Conservation (phyloP, 441 rosid species). For the Adansonia rubrostipa region DNA sequence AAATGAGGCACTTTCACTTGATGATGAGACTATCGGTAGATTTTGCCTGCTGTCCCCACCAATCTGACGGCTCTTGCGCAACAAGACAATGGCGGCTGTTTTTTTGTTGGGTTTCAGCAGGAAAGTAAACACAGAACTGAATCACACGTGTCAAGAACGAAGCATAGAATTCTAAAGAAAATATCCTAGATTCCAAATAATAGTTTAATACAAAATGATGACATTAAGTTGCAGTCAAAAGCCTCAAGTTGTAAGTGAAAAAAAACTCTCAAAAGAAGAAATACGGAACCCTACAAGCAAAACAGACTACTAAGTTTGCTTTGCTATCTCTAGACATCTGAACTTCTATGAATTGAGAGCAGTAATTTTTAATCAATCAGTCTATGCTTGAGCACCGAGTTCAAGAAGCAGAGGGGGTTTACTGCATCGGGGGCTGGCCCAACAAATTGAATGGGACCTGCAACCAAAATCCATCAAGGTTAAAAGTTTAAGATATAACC, state of each 20-base stretch:
- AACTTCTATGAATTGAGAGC: background rate
- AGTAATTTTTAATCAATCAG: background rate
- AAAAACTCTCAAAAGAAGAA: background rate
- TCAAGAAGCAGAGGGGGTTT: slow-evolving; percentile 76
- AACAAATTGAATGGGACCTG: slow-evolving; percentile 89
- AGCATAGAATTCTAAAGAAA: background rate
- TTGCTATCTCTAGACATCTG: slow-evolving; percentile 12
- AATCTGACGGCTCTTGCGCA: slow-evolving; percentile 4
- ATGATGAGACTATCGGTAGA: background rate
- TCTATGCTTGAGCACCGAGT: slow-evolving; percentile 61
- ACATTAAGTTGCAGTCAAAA: slow-evolving; percentile 21
- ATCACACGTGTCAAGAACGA: background rate
- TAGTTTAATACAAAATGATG: background rate
- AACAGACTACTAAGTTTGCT: background rate
- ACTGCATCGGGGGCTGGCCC: slow-evolving; percentile 69
- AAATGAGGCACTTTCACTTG: background rate
- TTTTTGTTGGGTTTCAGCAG: background rate
- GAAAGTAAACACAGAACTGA: background rate
- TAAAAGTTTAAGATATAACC: background rate
- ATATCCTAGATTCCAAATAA: background rate
- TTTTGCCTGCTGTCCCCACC: slow-evolving; percentile 15
- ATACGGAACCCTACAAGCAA: background rate
- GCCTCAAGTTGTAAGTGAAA: too few relatives aligned
- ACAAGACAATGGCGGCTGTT: background rate
- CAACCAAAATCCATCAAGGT: background rate